phyloP scores from a whole-genome alignment of 306 rosid species.

The Cotoneaster glaucophyllus region DNA sequence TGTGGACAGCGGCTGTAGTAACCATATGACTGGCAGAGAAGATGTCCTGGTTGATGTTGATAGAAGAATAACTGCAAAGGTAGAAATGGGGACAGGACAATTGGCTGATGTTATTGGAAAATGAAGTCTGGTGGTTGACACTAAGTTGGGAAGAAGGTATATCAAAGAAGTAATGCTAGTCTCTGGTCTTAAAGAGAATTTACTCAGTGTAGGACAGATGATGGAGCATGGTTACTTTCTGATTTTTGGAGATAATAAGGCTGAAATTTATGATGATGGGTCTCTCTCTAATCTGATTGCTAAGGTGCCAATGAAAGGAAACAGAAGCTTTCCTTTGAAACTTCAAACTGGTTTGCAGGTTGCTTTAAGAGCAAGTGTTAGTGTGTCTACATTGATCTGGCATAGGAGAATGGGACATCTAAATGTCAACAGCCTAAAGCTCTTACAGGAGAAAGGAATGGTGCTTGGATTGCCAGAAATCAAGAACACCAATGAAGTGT shows the following conservation, averaged over 20 bases:
- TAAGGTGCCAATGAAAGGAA: not conserved
- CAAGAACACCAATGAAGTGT: not conserved
- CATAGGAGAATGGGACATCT: not conserved
- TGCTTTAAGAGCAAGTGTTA: not conserved
- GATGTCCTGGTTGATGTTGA: too few species aligned
- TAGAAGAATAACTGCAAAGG: not conserved
- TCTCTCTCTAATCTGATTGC: not conserved
- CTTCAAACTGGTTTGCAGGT: not conserved
- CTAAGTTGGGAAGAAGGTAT: not conserved
- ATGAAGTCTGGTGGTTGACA: not conserved
- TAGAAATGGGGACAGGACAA: not conserved
- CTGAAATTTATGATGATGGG: not conserved
- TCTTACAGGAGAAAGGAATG: not conserved
- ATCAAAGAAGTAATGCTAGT: not conserved
- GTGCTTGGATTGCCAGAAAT: not conserved
- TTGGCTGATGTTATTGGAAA: not conserved
- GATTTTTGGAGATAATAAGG: not conserved
- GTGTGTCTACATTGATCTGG: not conserved
- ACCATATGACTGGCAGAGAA: too few species aligned
- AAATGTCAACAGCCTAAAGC: not conserved
- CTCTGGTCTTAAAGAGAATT: rapidly evolving
- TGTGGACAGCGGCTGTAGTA: not conserved
- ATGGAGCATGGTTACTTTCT: not conserved
- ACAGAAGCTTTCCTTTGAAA: not conserved
- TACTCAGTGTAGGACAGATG: not conserved